phyloP scores from a whole-genome alignment of 352 stramenopile genomes.

The Blastocystis sp. region DNA sequence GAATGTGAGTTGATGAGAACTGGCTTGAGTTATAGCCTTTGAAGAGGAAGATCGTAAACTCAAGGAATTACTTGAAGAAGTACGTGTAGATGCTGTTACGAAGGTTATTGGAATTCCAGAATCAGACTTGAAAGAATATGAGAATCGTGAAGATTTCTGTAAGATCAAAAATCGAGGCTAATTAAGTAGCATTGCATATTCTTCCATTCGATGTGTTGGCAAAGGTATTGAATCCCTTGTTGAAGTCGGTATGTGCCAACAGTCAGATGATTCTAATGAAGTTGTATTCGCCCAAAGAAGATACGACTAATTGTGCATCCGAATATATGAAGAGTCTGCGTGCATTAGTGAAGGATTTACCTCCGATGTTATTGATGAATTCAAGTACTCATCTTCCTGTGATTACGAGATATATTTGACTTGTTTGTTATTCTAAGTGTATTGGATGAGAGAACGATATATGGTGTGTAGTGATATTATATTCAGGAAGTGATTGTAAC shows the following conservation, averaged over 20 bases:
- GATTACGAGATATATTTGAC: slow-evolving; percentile 23
- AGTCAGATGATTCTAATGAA: slow-evolving; percentile 44
- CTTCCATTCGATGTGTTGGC: background rate
- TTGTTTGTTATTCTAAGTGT: background rate
- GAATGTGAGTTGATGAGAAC: background rate
- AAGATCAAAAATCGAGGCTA: background rate
- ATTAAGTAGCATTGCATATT: slow-evolving; percentile 1
- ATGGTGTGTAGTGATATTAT: no score
- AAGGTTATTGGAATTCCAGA: background rate
- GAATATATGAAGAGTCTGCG: slow-evolving; percentile 22
- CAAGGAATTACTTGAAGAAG: slow-evolving; percentile 40
- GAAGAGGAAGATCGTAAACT: background rate
- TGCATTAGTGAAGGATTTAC: slow-evolving; percentile 7
- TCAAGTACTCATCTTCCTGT: slow-evolving; percentile 24
- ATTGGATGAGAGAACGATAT: background rate
- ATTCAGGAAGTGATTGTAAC: no score
- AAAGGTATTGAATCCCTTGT: background rate
- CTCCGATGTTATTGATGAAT: slow-evolving; percentile 25
- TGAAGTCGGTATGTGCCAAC: background rate
- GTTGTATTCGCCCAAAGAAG: background rate
- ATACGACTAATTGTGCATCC: background rate
- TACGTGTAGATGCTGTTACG: slow-evolving; percentile 33
- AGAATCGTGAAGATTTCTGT: slow-evolving; percentile 20
- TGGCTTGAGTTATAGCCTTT: background rate
- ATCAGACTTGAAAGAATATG: background rate